These are phyloP conservation scores for Trametes gibbosa DNA, from an alignment of 768 basidiomycete genomes.

Conservation along the genomic window DNA sequence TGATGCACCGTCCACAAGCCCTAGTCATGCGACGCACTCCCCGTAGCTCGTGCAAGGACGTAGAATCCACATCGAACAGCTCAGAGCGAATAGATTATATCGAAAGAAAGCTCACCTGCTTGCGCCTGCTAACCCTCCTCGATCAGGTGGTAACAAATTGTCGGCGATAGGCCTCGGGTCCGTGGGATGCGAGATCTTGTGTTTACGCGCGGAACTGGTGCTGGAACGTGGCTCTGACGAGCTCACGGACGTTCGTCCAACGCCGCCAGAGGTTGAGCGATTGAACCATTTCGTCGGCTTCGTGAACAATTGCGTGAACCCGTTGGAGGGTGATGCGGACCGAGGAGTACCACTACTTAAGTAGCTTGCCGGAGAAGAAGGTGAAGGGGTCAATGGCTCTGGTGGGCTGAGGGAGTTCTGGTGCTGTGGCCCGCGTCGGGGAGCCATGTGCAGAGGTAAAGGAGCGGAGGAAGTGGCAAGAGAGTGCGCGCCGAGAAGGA, in stretches of 20 bases:
- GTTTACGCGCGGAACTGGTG: slow-evolving; percentile 52
- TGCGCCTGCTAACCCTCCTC: slow-evolving; percentile 32
- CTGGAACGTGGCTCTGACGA: slow-evolving; percentile 49
- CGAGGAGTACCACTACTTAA: slow-evolving; percentile 38
- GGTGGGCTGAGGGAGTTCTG: slow-evolving; percentile 29
- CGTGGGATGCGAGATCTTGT: slow-evolving; percentile 82
- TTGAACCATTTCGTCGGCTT: slow-evolving; percentile 74
- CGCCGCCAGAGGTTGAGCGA: slow-evolving; percentile 54
- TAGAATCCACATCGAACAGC: neutral
- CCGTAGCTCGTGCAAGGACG: neutral
- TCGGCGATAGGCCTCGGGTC: slow-evolving; percentile 73
- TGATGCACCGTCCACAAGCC: neutral
- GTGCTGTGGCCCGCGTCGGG: slow-evolving; percentile 43
- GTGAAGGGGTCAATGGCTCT: slow-evolving; percentile 15
- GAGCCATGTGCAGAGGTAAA: slow-evolving; percentile 40
- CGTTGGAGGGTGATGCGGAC: slow-evolving; percentile 62
- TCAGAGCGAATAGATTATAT: slow-evolving; percentile 1
- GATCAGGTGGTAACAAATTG: slow-evolving; percentile 45
- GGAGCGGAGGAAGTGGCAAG: neutral
- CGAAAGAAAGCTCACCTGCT: slow-evolving; percentile 47
- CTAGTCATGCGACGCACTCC: neutral
- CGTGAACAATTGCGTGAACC: slow-evolving; percentile 62
- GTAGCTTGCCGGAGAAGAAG: slow-evolving; percentile 30
- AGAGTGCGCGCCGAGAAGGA: neutral
- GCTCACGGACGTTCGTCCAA: slow-evolving; percentile 30